Base-by-base conservation (phyloP, 768 basidiomycete species). In the Dioszegia crocea region DNA sequence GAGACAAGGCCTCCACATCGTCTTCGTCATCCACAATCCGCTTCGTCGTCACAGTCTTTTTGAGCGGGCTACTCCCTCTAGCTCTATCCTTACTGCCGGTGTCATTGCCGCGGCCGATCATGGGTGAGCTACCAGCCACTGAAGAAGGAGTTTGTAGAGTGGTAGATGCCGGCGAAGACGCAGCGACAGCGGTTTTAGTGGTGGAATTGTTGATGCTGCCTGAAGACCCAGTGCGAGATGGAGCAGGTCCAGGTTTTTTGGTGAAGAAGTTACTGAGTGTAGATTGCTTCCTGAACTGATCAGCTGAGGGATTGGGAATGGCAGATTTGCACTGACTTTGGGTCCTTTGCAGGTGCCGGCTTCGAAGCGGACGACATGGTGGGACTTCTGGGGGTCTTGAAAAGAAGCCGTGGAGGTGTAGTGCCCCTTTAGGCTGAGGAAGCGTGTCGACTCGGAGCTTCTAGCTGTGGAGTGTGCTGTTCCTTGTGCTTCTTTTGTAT, bases 211-310 rank as follows among this genome's bases (percentile, higher is more conserved):
- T 31, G 48, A 55, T 17, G 27, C 38, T 60, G 57, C 48, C 31
- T 0, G 64, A 56, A 1, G 38, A 31, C 56, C 45, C 17, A 17
- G 59, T 45, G 19, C 67, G 65, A 16, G 70, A 56, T 3, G 66
- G 60, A 14, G 66, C 56, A n/a, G 69, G 51, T 59, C 63, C 63
- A 4, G 76, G 67, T 55, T 71, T 70, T 4, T 57, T 58, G 39
- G 51, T 39, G 58, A 78, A 77, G 67, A 77, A 78, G 0, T 73
- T 65, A n/a, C 70, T 63, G 17, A 78, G 65, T 3, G 77, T 75
- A 2, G 73, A 66, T 51, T 78, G 77, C 45, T 74, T 76, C n/a
- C 41, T 56, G 36, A n/a, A 24, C 14, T 14, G 14, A 27, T 53
- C 51, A 53, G 51, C 21, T 38, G n/a, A 8, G 36, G 30, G 1